These are phyloP conservation scores for Glycyrrhiza uralensis DNA, from an alignment of 306 rosid genomes.

Conservation along the genomic window DNA sequence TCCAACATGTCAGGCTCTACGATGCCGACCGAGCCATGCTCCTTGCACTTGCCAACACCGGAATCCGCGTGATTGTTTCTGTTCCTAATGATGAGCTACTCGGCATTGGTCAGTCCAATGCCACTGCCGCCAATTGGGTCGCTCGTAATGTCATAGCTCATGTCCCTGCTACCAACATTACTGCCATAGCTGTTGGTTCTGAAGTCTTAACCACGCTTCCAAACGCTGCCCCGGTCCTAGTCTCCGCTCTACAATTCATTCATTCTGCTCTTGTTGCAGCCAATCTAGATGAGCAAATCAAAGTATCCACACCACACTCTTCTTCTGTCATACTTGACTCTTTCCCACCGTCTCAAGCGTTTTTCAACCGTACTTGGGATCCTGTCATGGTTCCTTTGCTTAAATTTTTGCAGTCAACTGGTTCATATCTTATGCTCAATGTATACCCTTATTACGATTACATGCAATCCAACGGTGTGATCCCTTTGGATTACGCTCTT, in stretches of 20 bases:
- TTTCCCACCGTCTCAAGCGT: conserved; percentile 97
- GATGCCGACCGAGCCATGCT: conserved; percentile 83
- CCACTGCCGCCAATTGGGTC: conserved; percentile 94
- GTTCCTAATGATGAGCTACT: conserved; percentile 84
- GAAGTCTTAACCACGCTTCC: conserved; percentile 83
- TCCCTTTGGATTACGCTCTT: conserved; percentile 93
- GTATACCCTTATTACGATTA: conserved; percentile 90
- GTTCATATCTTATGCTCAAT: conserved; percentile 85
- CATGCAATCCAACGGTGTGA: conserved; percentile 60
- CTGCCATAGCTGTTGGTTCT: conserved; percentile 90
- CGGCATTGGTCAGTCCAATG: conserved; percentile 90
- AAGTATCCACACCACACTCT: conserved; percentile 89
- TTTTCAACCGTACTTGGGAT: conserved; percentile 89
- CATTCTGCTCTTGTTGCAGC: conserved; percentile 95
- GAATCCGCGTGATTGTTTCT: conserved; percentile 73
- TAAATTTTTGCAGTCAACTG: conserved; percentile 77
- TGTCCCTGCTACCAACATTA: conserved; percentile 91
- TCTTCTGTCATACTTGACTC: conserved; percentile 88
- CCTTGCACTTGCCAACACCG: conserved; percentile 85
- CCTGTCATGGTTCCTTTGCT: conserved; percentile 93
- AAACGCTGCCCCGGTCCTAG: conserved; percentile 81
- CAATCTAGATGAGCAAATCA: conserved; percentile 75
- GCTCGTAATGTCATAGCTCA: conserved; percentile 79
- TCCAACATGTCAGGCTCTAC: conserved; percentile 75
- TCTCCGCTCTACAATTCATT: conserved; percentile 70